Conservation (phyloP, 768 basidiomycete species). For the Pulveroboletus frians region DNA sequence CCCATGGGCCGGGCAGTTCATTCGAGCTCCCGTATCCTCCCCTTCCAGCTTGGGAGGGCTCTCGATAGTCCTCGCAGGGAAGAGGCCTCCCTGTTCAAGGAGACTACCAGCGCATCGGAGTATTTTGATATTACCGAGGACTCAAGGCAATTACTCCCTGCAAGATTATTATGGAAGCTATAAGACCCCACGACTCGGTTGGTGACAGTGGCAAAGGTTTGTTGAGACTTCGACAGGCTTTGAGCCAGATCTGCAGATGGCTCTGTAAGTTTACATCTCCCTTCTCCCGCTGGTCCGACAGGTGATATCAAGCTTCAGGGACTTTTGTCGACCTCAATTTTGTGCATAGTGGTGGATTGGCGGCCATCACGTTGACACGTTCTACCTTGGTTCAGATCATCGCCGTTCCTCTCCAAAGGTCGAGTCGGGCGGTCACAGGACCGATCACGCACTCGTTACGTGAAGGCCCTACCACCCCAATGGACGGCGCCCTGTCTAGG, state of each 20-base stretch:
- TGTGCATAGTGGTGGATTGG: constrained; percentile 15
- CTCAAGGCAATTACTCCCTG: constrained; percentile 15
- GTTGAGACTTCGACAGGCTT: constrained; percentile 7
- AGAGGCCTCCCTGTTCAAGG: background rate
- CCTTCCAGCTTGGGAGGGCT: background rate
- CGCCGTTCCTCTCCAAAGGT: constrained; percentile 11
- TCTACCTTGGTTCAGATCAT: constrained; percentile 22
- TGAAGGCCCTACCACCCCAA: constrained; percentile 12
- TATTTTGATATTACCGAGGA: constrained; percentile 12
- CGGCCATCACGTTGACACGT: constrained; percentile 18
- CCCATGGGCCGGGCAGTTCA: background rate
- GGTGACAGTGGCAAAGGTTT: constrained; percentile 15
- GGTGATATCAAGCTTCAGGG: constrained; percentile 19
- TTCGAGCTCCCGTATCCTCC: background rate
- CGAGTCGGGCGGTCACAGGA: constrained; percentile 7
- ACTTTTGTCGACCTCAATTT: constrained; percentile 19
- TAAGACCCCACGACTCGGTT: constrained; percentile 1
- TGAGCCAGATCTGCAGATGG: constrained; percentile 20
- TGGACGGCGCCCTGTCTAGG: constrained; percentile 11
- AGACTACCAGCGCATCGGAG: constrained; percentile 1
- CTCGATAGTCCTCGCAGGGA: background rate
- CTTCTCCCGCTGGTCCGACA: constrained; percentile 26
- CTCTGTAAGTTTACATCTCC: constrained; percentile 10
- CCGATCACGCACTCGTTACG: constrained; percentile 19
- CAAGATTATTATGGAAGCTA: constrained; percentile 26